Evolutionary conservation across 768 basidiomycete genomes (phyloP).

Genomic region (Dioszegia aurantiaca): DNA sequence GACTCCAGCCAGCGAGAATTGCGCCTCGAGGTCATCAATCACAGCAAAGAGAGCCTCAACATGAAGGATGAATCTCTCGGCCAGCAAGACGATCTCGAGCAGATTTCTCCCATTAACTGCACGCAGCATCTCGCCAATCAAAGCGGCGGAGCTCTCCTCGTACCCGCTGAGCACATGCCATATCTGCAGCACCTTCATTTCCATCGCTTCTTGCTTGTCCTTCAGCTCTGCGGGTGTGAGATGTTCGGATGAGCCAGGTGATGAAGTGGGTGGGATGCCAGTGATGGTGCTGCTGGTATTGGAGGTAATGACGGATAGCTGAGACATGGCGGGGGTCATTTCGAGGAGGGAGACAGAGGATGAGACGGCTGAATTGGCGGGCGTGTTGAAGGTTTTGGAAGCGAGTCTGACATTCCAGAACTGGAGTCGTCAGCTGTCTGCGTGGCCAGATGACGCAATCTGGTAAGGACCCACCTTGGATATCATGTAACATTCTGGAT

Average conservation of each 20-base stretch:
- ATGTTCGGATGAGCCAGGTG: slow-evolving; percentile 55
- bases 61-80: slow-evolving; percentile 96
- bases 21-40: slow-evolving; percentile 90
- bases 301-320: slow-evolving; percentile 39
- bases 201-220: slow-evolving; percentile 89
- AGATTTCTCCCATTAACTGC: slow-evolving; percentile 96
- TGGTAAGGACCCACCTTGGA: slow-evolving; percentile 95
- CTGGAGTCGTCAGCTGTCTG: slow-evolving; percentile 54
- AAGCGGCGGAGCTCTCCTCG: slow-evolving; percentile 97
- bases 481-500: slow-evolving; percentile 99
- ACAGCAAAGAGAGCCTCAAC: slow-evolving; percentile 96
- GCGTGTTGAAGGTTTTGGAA: slow-evolving; percentile 49
- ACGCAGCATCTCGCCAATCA: slow-evolving; percentile 97
- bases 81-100: slow-evolving; percentile 94
- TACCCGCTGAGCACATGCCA: slow-evolving; percentile 99
- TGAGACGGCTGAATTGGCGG: slow-evolving; percentile 44
- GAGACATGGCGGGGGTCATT: slow-evolving; percentile 28
- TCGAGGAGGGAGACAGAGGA: slow-evolving; percentile 47
- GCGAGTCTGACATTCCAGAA: slow-evolving; percentile 94
- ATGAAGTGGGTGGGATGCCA: slow-evolving; percentile 20
- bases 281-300: slow-evolving; percentile 53
- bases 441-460: not conserved
- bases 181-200: slow-evolving; percentile 94
- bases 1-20: slow-evolving; percentile 72
- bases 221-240: slow-evolving; percentile 73